A percentile compares a stretch with the other conserved stretches of the same genome.
phyloP scores from a whole-genome alignment of 2,329 filamentous ascomycete species.

The Aureobasidium pullulans region DNA sequence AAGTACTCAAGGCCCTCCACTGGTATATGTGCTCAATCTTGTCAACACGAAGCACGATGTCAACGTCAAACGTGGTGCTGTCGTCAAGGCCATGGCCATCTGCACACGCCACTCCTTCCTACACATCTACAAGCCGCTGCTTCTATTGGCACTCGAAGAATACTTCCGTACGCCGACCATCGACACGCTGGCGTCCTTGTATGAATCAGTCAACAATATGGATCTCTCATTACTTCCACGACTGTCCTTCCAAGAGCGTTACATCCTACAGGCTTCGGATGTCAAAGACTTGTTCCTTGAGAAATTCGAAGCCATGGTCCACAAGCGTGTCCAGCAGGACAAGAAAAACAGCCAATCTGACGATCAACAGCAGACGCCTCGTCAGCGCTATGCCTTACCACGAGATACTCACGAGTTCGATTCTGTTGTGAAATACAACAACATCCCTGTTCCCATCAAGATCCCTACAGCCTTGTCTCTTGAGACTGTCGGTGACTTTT shows the following conservation, averaged over 20 bases:
- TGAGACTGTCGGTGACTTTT: conserved; percentile 96
- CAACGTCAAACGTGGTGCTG: conserved; percentile 81
- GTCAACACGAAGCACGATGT: conserved; percentile 98
- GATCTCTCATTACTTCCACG: conserved; percentile 88
- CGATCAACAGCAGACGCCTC: conserved; percentile 18
- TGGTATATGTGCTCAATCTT: conserved; percentile 94
- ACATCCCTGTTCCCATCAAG: conserved; percentile 93
- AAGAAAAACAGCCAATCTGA: conserved; percentile 26
- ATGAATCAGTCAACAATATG: conserved; percentile 92
- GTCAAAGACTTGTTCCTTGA: conserved; percentile 95
- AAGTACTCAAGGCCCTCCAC: conserved; percentile 70
- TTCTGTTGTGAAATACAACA: conserved; percentile 90
- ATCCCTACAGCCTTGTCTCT: conserved; percentile 88
- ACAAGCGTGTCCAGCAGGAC: conserved; percentile 67
- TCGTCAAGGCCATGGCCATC: conserved; percentile 98
- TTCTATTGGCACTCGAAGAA: conserved; percentile 86
- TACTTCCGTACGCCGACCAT: conserved; percentile 90
- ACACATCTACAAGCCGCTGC: conserved; percentile 96
- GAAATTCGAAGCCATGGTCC: conserved; percentile 92
- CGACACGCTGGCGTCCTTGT: conserved; percentile 81
- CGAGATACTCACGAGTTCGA: conserved; percentile 97
- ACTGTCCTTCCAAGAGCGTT: conserved; percentile 73
- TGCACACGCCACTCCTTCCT: conserved; percentile 95
- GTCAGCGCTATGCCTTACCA: conserved; percentile 62
- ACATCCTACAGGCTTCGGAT: conserved; percentile 81